A percentile compares a stretch with the other conserved stretches of the same genome.
These are phyloP conservation scores for Hydnum rufescens DNA, from an alignment of 768 basidiomycete species.

Conservation along the genomic window DNA sequence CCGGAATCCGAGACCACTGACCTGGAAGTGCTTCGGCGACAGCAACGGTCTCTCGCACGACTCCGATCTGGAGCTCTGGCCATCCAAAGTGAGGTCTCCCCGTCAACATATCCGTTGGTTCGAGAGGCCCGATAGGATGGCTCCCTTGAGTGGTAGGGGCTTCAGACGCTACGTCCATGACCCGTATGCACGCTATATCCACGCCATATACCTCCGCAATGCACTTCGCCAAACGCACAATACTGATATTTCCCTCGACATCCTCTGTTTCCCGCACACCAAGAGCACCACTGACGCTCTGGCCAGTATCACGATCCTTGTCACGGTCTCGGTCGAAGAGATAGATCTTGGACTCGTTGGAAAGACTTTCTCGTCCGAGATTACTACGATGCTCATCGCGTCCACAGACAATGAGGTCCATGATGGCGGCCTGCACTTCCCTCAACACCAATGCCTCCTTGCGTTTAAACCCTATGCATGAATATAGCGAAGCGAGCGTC, in stretches of 20 bases:
- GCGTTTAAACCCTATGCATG: constrained; percentile 62
- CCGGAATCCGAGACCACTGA: constrained; percentile 24
- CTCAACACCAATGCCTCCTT: constrained; percentile 78
- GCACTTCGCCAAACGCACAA: constrained; percentile 54
- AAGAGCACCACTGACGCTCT: neutral
- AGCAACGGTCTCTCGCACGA: constrained; percentile 80
- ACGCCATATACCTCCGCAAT: constrained; percentile 67
- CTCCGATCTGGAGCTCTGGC: constrained; percentile 86
- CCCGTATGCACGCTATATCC: constrained; percentile 48
- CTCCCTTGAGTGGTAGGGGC: constrained; percentile 1
- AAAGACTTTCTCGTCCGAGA: neutral
- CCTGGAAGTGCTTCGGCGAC: constrained; percentile 85
- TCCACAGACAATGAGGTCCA: constrained; percentile 75
- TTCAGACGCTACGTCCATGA: constrained; percentile 17
- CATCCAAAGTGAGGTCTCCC: constrained; percentile 52
- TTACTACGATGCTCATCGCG: constrained; percentile 34
- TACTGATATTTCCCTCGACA: constrained; percentile 58
- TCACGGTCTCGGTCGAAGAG: neutral
- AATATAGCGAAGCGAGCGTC: constrained; percentile 51
- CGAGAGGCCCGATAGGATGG: too few species aligned
- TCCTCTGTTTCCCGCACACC: constrained; percentile 57
- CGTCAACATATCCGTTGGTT: constrained; percentile 25
- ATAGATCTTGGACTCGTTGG: neutral
- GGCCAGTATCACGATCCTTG: neutral
- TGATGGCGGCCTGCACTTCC: constrained; percentile 64